Conservation (phyloP, 352 stramenopile genomes). For the Phytophthora megakarya region DNA sequence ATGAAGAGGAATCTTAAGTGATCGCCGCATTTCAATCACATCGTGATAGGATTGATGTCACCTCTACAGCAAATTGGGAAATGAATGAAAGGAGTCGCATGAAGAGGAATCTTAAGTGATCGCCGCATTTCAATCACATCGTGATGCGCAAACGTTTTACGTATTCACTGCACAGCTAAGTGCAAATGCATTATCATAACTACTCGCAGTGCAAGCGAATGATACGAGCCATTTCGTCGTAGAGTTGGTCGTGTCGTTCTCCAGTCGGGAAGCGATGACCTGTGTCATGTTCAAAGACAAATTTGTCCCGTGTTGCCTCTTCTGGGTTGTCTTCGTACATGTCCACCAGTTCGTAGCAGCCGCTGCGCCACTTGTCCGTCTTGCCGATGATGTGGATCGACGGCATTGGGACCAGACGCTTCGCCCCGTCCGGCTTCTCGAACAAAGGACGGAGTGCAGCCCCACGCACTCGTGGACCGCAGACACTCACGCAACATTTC, state of each 20-base stretch:
- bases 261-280: constrained; percentile 46
- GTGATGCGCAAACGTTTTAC: not conserved
- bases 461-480: constrained; percentile 36
- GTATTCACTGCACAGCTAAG: too few relatives aligned
- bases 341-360: constrained; percentile 43
- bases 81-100: constrained; percentile 1
- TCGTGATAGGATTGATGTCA: too few relatives aligned
- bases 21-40: too few relatives aligned
- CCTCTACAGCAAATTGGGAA: not conserved
- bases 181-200: not conserved
- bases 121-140: too few relatives aligned
- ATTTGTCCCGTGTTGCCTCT: constrained; percentile 28
- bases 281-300: constrained; percentile 51
- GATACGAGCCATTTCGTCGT: constrained; percentile 34
- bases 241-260: constrained; percentile 38
- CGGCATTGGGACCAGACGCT: constrained; percentile 47
- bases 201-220: constrained; percentile 36
- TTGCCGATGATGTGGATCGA: constrained; percentile 74
- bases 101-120: not conserved
- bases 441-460: constrained; percentile 41
- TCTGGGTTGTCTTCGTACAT: constrained; percentile 44
- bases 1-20: not conserved
- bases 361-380: constrained; percentile 50
- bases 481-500: constrained; percentile 58
- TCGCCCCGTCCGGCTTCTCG: constrained; percentile 37